Conservation (phyloP, 306 rosid species). For the Corylus americana region DNA sequence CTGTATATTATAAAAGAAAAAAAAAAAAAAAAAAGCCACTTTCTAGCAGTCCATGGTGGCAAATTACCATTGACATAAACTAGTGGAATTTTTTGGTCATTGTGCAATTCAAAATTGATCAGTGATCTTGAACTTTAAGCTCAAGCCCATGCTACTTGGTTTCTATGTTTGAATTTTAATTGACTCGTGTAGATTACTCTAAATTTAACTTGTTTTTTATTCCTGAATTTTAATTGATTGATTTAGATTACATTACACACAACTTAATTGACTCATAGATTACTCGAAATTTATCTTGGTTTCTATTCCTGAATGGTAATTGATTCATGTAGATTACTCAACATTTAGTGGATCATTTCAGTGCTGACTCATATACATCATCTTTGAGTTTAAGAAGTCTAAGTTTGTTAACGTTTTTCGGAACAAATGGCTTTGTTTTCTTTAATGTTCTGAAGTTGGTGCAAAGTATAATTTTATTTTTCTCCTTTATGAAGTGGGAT, state of each 20-base stretch:
- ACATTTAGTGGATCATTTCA: background rate
- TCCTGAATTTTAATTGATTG: too few species aligned
- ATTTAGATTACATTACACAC: too few species aligned
- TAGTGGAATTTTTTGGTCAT: background rate
- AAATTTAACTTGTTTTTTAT: too few species aligned
- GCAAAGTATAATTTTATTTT: background rate
- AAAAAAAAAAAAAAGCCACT: background rate
- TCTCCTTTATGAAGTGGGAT: too few species aligned
- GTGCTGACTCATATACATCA: background rate
- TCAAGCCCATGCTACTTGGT: background rate
- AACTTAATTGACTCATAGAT: too few species aligned
- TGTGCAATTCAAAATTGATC: background rate
- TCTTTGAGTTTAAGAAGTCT: background rate
- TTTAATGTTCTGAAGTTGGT: background rate
- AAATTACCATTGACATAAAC: background rate
- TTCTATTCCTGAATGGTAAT: background rate
- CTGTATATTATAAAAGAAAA: background rate
- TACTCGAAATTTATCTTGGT: background rate
- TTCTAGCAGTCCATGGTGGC: background rate
- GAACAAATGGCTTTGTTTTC: background rate
- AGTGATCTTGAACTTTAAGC: background rate
- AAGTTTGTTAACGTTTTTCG: background rate
- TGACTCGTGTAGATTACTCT: background rate
- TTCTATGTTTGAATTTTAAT: background rate
- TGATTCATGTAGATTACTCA: background rate